A percentile compares a stretch with the other conserved stretches of the same genome.
Conservation (phyloP, 257 asterid genomes). For the Plantago major region DNA sequence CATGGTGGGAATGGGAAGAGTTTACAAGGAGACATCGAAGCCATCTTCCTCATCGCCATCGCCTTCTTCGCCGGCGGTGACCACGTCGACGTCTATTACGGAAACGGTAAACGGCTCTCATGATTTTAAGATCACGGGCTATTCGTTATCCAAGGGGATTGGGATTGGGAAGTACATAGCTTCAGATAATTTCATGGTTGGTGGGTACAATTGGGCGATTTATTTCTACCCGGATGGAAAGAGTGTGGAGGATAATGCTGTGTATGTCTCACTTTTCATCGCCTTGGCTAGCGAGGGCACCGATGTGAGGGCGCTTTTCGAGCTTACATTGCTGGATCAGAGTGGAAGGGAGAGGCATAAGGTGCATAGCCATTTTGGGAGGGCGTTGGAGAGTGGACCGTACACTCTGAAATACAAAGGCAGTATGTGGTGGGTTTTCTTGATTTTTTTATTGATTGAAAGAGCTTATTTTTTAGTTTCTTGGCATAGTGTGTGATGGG, state of each 20-base stretch:
- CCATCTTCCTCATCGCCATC: slow-evolving; percentile 46
- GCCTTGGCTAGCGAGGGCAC: slow-evolving; percentile 83
- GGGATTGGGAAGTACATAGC: slow-evolving; percentile 87
- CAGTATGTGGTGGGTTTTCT: slow-evolving; percentile 85
- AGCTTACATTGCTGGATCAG: slow-evolving; percentile 82
- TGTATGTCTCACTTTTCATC: slow-evolving; percentile 78
- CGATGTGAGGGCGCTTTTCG: slow-evolving; percentile 90
- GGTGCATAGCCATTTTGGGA: slow-evolving; percentile 92
- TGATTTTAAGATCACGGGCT: slow-evolving; percentile 78
- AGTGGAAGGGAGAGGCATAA: slow-evolving; percentile 91
- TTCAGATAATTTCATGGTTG: slow-evolving; percentile 82
- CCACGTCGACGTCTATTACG: slow-evolving; percentile 69
- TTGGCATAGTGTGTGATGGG: background rate
- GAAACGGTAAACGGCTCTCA: slow-evolving; percentile 85
- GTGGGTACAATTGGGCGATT: slow-evolving; percentile 91
- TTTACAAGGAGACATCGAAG: slow-evolving; percentile 41
- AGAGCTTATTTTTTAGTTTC: slow-evolving; percentile 10
- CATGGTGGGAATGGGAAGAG: slow-evolving; percentile 59
- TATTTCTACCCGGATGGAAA: slow-evolving; percentile 95
- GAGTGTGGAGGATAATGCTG: slow-evolving; percentile 78
- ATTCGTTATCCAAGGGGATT: slow-evolving; percentile 72
- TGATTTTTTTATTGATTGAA: slow-evolving; percentile 1
- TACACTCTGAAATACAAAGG: slow-evolving; percentile 86
- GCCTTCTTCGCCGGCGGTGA: slow-evolving; percentile 39
- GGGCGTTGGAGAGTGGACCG: slow-evolving; percentile 94